A percentile compares a stretch with the other conserved stretches of the same genome.
Conservation (phyloP, 306 rosid species). For the Morella rubra region DNA sequence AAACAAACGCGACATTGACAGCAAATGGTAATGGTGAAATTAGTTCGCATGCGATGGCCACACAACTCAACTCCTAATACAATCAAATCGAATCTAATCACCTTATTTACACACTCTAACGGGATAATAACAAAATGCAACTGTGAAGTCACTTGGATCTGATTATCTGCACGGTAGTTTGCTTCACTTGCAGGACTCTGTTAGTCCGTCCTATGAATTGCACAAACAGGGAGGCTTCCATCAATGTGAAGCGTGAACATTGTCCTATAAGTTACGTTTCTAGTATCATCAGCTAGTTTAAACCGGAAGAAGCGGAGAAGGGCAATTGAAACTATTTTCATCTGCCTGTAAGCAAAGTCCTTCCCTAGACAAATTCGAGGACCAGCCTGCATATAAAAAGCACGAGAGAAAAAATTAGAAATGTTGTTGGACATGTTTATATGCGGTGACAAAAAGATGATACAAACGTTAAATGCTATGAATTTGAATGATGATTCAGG, state of each 20-base stretch:
- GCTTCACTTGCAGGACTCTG: not conserved
- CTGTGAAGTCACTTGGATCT: too few species aligned
- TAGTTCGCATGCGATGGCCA: too few species aligned
- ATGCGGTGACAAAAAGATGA: not conserved
- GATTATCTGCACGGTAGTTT: not conserved
- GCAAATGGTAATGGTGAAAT: too few species aligned
- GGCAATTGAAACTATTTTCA: conserved; percentile 64
- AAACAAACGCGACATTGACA: too few species aligned
- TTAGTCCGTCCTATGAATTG: conserved; percentile 39
- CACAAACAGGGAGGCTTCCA: conserved; percentile 58
- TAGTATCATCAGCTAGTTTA: conserved; percentile 46
- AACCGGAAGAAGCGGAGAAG: conserved; percentile 59
- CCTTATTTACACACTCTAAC: too few species aligned
- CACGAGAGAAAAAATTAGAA: not conserved
- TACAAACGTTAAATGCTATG: conserved; percentile 71
- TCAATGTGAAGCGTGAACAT: conserved; percentile 81
- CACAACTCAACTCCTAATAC: too few species aligned
- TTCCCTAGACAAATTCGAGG: conserved; percentile 72
- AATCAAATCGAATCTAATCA: too few species aligned
- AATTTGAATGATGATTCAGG: conserved; percentile 79
- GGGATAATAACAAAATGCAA: too few species aligned
- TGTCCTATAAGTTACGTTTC: conserved; percentile 47
- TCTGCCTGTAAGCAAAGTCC: conserved; percentile 76
- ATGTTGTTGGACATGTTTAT: not conserved
- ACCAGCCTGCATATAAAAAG: conserved; percentile 53